A percentile compares a stretch with the other conserved stretches of the same genome.
These are phyloP conservation scores for Axilococcus clingmanii DNA, from an alignment of 139 green algal genomes.

Conservation along the genomic window DNA sequence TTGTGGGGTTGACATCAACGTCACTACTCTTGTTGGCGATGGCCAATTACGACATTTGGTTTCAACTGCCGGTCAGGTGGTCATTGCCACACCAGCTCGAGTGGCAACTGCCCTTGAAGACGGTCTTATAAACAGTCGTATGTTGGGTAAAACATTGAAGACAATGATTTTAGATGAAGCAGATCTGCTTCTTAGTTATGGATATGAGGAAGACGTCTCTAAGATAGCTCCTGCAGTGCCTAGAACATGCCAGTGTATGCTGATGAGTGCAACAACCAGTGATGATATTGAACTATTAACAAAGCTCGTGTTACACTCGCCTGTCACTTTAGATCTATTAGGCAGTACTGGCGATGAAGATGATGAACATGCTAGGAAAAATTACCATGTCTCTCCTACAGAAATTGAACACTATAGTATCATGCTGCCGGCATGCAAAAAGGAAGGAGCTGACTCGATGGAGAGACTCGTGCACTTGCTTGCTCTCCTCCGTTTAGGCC, in stretches of 20 bases:
- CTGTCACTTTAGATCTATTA: conserved; percentile 66
- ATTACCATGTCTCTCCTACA: conserved; percentile 13
- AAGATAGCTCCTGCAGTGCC: conserved; percentile 52
- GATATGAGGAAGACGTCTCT: conserved; percentile 78
- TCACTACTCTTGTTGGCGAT: conserved; percentile 2
- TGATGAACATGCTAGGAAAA: neutral
- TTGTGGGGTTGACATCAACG: conserved; percentile 11
- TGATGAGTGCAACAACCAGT: conserved; percentile 82
- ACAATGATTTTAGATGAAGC: conserved; percentile 87
- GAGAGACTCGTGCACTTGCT: conserved; percentile 66
- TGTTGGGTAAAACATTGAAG: conserved; percentile 22
- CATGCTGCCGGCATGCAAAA: conserved; percentile 8
- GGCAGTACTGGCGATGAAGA: neutral
- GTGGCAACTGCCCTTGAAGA: conserved; percentile 37
- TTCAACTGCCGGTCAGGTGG: conserved; percentile 48
- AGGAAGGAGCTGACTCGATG: conserved; percentile 5
- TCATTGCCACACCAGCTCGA: conserved; percentile 72
- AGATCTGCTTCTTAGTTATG: conserved; percentile 88
- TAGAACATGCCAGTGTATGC: conserved; percentile 80
- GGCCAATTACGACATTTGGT: conserved; percentile 25
- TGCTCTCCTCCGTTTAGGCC: conserved; percentile 65
- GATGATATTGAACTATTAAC: conserved; percentile 65
- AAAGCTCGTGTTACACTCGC: conserved; percentile 86
- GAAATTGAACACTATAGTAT: conserved; percentile 51
- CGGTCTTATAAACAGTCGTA: conserved; percentile 28